These are phyloP conservation scores for Lyophyllum atratum DNA, from an alignment of 768 basidiomycete species.

Conservation along the genomic window DNA sequence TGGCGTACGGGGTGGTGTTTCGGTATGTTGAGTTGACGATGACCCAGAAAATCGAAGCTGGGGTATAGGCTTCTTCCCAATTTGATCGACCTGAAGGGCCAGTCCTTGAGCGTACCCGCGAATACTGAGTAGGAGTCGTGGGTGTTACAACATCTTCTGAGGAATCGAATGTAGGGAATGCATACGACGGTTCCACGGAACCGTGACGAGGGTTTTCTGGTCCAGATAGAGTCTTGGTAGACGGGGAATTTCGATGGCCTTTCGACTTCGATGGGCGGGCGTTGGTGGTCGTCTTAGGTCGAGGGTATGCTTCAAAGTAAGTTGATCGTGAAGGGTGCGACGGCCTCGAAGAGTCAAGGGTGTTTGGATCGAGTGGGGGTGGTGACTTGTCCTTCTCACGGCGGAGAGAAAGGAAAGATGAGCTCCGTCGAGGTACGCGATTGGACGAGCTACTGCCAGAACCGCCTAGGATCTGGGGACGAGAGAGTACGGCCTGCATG, in stretches of 20 bases:
- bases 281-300: conserved; percentile 36
- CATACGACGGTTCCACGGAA: conserved; percentile 31
- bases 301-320: conserved; percentile 51
- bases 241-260: conserved; percentile 20
- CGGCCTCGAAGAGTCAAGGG: conserved; percentile 25
- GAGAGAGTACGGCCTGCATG: conserved; percentile 42
- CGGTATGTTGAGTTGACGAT: conserved; percentile 67
- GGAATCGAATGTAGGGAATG: conserved; percentile 43
- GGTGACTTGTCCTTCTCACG: conserved; percentile 47
- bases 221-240: conserved; percentile 21
- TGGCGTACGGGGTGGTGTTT: conserved; percentile 75
- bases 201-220: conserved; percentile 13
- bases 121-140: conserved; percentile 30
- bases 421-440: conserved; percentile 52
- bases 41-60: conserved; percentile 65
- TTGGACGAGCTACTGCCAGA: conserved; percentile 31
- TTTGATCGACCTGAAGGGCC: conserved; percentile 53
- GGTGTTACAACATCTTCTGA: conserved; percentile 27
- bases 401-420: conserved; percentile 58
- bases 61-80: conserved; percentile 51
- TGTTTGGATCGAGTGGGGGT: conserved; percentile 19
- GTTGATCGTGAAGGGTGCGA: conserved; percentile 31
- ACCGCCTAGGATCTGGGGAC: conserved; percentile 30
- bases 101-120: conserved; percentile 57
- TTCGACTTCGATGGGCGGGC: conserved; percentile 34